Evolutionary conservation across 106 monocot genomes (phyloP).

Genomic region (Platanthera guangdongensis): DNA sequence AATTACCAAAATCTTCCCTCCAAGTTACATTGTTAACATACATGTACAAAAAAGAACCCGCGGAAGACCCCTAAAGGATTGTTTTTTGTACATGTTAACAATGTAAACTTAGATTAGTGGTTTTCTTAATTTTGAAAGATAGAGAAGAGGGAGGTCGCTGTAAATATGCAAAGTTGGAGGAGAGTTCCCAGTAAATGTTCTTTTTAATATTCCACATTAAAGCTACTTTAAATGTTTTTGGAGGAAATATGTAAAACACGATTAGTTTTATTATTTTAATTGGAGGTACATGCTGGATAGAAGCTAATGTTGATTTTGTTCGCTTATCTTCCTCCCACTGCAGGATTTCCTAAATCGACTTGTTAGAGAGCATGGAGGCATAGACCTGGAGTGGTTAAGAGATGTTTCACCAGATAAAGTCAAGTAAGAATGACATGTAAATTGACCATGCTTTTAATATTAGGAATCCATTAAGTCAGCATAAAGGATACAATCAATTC

Average conservation of each 20-base stretch:
- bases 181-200: too few species aligned
- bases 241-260: not conserved
- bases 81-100: not conserved
- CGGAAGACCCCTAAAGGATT: too few species aligned
- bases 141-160: too few species aligned
- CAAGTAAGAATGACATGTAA: slow-evolving; percentile 20
- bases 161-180: too few species aligned
- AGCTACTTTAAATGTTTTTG: not conserved
- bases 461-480: not conserved
- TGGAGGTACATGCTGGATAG: too few species aligned
- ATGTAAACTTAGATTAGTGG: not conserved
- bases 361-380: slow-evolving; percentile 25
- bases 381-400: slow-evolving; percentile 30
- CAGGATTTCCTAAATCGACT: slow-evolving; percentile 27
- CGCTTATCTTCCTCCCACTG: not conserved
- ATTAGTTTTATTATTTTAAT: not conserved
- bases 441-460: not conserved
- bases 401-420: slow-evolving; percentile 24
- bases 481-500: not conserved
- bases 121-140: not conserved
- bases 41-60: too few species aligned
- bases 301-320: not conserved
- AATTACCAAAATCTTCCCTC: too few species aligned
- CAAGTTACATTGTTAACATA: not conserved
- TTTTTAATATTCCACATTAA: too few species aligned